A percentile compares a stretch with the other conserved stretches of the same genome.
phyloP scores from a whole-genome alignment of 345 rosid genomes.

The Capsella bursapastoris region DNA sequence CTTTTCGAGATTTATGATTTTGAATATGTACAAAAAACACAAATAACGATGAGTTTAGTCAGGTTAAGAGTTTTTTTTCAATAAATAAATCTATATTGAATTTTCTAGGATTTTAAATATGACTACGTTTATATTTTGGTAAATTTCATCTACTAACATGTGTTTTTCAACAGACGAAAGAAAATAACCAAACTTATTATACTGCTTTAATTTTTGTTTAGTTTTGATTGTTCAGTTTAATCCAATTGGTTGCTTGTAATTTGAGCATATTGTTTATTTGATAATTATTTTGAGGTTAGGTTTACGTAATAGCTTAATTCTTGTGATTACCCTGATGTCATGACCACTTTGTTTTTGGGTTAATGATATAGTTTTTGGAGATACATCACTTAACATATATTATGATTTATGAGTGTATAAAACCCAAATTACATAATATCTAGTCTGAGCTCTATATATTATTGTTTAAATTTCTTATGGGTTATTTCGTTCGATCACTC shows the following conservation, averaged over 20 bases:
- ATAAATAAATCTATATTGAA: neutral
- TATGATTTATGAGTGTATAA: neutral
- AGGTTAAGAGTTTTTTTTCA: neutral
- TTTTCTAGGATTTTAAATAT: neutral
- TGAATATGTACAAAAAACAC: neutral
- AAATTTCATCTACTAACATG: neutral
- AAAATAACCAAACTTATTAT: neutral
- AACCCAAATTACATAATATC: neutral
- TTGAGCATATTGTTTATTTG: neutral
- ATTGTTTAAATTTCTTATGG: neutral
- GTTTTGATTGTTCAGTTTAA: neutral
- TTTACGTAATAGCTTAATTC: neutral
- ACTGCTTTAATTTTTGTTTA: neutral
- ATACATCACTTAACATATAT: neutral
- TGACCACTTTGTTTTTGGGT: neutral
- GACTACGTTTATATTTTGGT: neutral
- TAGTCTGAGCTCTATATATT: neutral
- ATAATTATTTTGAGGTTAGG: neutral
- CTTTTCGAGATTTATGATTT: neutral
- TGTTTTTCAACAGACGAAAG: neutral
- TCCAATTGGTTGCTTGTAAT: neutral
- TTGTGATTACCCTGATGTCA: constrained; percentile 8
- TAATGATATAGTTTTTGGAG: too few species aligned
- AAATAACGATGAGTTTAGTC: neutral
- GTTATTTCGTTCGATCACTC: neutral